phyloP scores from a whole-genome alignment of 2,329 filamentous ascomycete species.

The Alternaria sp. region DNA sequence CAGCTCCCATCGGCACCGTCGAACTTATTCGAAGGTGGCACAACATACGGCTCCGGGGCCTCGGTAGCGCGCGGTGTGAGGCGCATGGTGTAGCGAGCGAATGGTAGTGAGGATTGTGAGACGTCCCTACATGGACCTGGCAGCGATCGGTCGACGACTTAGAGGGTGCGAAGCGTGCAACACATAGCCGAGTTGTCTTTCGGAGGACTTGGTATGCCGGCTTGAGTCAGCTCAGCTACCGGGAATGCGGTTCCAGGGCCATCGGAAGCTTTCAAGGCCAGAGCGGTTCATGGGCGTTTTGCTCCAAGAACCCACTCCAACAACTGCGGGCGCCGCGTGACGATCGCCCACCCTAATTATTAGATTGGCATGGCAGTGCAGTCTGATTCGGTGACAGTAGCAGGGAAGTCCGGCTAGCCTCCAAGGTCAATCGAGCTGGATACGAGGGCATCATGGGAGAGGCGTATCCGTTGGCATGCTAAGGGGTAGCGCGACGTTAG shows the following conservation, averaged over 20 bases:
- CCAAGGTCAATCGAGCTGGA: constrained; percentile 2
- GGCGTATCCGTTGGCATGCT: constrained; percentile 13
- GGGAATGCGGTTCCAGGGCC: not conserved
- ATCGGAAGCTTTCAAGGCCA: not conserved
- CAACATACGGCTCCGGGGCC: constrained; percentile 36
- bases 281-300: not conserved
- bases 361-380: not conserved
- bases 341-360: constrained; percentile 11
- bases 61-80: constrained; percentile 25
- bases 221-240: not conserved
- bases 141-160: not conserved
- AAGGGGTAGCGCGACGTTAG: constrained; percentile 8
- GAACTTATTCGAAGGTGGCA: constrained; percentile 43
- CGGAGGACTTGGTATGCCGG: not conserved
- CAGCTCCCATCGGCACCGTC: constrained; percentile 52
- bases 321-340: not conserved
- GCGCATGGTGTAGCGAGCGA: constrained; percentile 27
- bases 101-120: not conserved
- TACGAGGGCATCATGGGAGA: constrained; percentile 18
- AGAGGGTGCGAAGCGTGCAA: not conserved
- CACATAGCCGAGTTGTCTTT: constrained; percentile 1
- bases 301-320: not conserved
- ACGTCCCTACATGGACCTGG: not conserved
- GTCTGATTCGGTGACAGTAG: constrained; percentile 7
- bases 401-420: constrained; percentile 4